Evolutionary conservation across 306 rosid species (phyloP).

Genomic region (Abrus pulchellus): DNA sequence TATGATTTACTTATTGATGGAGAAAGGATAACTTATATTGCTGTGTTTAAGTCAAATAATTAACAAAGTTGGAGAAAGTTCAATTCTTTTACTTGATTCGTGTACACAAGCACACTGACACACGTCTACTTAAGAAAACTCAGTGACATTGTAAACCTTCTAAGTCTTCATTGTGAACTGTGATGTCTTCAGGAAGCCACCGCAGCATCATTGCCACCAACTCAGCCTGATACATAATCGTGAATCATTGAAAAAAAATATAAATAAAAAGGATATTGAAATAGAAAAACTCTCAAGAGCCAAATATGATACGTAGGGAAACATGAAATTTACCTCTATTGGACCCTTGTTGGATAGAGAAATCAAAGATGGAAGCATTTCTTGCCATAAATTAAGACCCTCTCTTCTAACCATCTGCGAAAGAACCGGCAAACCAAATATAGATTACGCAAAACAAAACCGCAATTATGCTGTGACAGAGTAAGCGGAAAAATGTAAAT

Average conservation of each 20-base stretch:
- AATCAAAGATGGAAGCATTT: slow-evolving; percentile 74
- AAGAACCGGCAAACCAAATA: slow-evolving; percentile 41
- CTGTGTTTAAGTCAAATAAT: slow-evolving; percentile 31
- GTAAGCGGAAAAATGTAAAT: slow-evolving; percentile 35
- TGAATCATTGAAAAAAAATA: slow-evolving; percentile 3
- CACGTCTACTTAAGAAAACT: slow-evolving; percentile 20
- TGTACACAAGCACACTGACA: background rate
- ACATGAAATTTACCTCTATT: slow-evolving; percentile 69
- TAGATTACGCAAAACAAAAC: slow-evolving; percentile 33
- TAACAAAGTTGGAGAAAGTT: slow-evolving; percentile 23
- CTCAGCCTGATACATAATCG: slow-evolving; percentile 76
- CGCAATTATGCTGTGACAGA: slow-evolving; percentile 6
- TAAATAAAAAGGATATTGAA: slow-evolving; percentile 24
- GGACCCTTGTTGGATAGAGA: slow-evolving; percentile 90
- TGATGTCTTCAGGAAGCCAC: slow-evolving; percentile 99
- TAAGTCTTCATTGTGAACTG: slow-evolving; percentile 96
- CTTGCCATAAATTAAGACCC: slow-evolving; percentile 82
- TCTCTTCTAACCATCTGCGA: slow-evolving; percentile 91
- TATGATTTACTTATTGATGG: slow-evolving; percentile 12
- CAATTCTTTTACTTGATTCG: slow-evolving; percentile 41
- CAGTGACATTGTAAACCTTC: slow-evolving; percentile 71
- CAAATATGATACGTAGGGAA: slow-evolving; percentile 27
- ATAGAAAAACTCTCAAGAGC: slow-evolving; percentile 17
- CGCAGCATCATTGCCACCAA: slow-evolving; percentile 95
- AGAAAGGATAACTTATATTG: slow-evolving; percentile 32